Conservation (phyloP, 352 stramenopile genomes). For the Bremia lactucae region DNA sequence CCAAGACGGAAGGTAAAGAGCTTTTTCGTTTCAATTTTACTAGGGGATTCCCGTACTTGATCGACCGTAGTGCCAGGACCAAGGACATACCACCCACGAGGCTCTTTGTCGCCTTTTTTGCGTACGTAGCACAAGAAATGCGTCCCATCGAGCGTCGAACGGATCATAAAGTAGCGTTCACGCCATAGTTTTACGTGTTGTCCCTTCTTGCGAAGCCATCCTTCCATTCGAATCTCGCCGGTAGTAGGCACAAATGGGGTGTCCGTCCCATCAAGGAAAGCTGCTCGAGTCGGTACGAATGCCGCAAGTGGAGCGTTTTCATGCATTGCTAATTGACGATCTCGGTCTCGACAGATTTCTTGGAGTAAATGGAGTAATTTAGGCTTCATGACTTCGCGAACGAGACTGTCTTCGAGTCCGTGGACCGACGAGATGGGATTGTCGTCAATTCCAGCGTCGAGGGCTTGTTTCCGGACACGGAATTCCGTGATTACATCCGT, state of each 20-base stretch:
- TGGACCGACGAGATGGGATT: conserved; percentile 8
- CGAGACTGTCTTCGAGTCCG: conserved; percentile 42
- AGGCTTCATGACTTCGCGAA: conserved; percentile 64
- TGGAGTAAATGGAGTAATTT: conserved; percentile 65
- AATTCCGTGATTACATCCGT: conserved; percentile 53
- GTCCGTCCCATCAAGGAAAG: conserved; percentile 2
- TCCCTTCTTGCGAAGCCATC: conserved; percentile 78
- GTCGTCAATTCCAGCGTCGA: conserved; percentile 11
- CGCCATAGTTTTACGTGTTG: conserved; percentile 82
- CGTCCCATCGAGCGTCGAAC: conserved; percentile 62
- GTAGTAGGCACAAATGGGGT: conserved; percentile 14
- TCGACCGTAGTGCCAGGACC: conserved; percentile 73
- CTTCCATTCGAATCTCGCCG: conserved; percentile 78
- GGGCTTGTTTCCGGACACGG: conserved; percentile 14
- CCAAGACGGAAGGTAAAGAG: conserved; percentile 78
- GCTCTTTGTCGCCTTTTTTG: conserved; percentile 78
- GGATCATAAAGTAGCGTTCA: conserved; percentile 84
- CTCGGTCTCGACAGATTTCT: conserved; percentile 60
- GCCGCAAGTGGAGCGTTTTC: not conserved
- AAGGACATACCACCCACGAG: conserved; percentile 70
- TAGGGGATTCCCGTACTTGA: conserved; percentile 73
- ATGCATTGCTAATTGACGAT: conserved; percentile 22
- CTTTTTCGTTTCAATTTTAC: conserved; percentile 82
- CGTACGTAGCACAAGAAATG: conserved; percentile 79
- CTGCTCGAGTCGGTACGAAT: conserved; percentile 5